Base-by-base conservation (phyloP, 768 basidiomycete species). In the Trametes cingulata region DNA sequence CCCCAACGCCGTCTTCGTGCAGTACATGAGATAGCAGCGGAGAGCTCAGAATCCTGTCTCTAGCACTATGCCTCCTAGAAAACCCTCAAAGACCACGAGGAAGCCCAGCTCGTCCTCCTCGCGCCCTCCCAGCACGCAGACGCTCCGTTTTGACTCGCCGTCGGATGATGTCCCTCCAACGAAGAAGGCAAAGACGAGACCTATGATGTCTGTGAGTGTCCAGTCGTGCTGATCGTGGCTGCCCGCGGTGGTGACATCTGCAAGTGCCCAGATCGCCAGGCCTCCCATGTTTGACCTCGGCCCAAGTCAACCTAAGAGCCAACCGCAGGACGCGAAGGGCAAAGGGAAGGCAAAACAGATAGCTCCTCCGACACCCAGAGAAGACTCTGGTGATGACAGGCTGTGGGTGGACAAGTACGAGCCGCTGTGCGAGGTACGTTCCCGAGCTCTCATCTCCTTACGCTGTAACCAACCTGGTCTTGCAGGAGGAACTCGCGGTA, bases 401-500 rank as follows among this genome's bases (percentile, higher is more conserved):
- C 60, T 75, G 17, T 77, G 76, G 76, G 69, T 74, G 1, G 75
- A 76, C 46, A 69, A 50, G 47, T 73, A 72, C 55, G 72, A 67
- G 41, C 75, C 75, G 1, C 39, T 47, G 17, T 67, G 60, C 1
- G 71, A 70, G 67, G 73, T 74, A 54, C 35, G 60, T 47, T 14
- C 27, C 8, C 20, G 19, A 39, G 45, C n/a, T 25, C 24, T n/a
- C 6, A n/a, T 10, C 35, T 15, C 7, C 27, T 3, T 17, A 35
- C 19, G 8, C 20, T 60, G 51, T 36, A 52, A 56, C 35, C 6
- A 33, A 50, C 39, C 19, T 20, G 3, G 6, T 5, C 13, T 19
- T 14, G 9, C 51, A 92, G 86, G 85, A 81, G 40, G 85, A 91
- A 39, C 75, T 95, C 8, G 90, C 90, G 3, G 88, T 95, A 36